phyloP scores from a whole-genome alignment of 306 rosid species.

The Pyrus betulifolia region DNA sequence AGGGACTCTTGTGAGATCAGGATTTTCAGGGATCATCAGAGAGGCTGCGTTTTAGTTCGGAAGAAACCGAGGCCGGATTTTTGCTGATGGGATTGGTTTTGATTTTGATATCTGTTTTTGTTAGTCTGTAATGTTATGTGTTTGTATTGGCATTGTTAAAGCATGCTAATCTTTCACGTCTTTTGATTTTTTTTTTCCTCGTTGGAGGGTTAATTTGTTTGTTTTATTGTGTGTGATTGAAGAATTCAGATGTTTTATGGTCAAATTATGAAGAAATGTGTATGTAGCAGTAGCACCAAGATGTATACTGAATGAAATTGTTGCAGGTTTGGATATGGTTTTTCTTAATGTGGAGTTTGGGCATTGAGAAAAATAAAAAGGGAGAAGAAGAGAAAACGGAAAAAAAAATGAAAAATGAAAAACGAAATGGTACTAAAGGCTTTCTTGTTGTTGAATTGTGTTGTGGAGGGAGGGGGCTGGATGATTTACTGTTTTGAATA shows the following conservation, averaged over 20 bases:
- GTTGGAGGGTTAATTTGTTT: background rate
- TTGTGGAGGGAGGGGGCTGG: no score
- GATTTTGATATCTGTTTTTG: background rate
- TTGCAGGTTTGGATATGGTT: conserved; percentile 8
- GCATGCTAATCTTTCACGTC: background rate
- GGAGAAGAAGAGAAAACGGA: background rate
- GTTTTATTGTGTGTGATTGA: background rate
- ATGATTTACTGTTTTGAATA: no score
- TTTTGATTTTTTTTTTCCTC: background rate
- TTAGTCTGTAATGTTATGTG: conserved; percentile 6
- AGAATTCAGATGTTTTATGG: background rate
- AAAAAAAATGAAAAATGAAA: no score
- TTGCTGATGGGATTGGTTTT: conserved; percentile 36
- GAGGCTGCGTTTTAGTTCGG: conserved; percentile 65
- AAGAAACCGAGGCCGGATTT: conserved; percentile 74
- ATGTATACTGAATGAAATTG: background rate
- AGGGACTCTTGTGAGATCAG: conserved; percentile 75
- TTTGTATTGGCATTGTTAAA: background rate
- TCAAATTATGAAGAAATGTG: background rate
- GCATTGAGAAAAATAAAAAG: background rate
- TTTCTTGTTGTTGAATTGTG: background rate
- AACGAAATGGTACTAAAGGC: background rate
- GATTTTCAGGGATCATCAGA: conserved; percentile 86
- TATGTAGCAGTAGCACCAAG: background rate
- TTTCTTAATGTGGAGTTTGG: background rate